phyloP scores from a whole-genome alignment of 2,329 filamentous ascomycete genomes.

The Penicillium hordei region DNA sequence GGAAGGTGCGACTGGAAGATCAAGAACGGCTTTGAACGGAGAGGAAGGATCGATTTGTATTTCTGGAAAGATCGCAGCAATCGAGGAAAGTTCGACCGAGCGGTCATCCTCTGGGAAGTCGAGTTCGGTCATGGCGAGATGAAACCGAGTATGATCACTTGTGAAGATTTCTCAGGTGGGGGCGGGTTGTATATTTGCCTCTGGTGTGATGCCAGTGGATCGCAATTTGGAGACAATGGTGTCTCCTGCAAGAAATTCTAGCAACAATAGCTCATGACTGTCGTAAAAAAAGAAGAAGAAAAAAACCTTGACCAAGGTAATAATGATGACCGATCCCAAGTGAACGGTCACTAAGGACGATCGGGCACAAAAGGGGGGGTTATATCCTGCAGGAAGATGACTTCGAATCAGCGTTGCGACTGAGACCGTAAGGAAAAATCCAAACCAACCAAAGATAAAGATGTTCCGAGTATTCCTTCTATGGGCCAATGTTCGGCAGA shows the following conservation, averaged over 20 bases:
- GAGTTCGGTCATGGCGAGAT: conserved; percentile 38
- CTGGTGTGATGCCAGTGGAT: background rate
- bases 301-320: background rate
- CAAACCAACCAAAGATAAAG: conserved; percentile 17
- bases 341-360: conserved; percentile 15
- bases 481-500: conserved; percentile 14
- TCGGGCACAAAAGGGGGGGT: conserved; percentile 14
- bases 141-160: background rate
- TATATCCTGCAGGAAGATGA: conserved; percentile 1
- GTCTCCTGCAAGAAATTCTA: background rate
- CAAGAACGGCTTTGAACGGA: conserved; percentile 53
- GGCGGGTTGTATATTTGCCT: background rate
- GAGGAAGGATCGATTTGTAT: conserved; percentile 50
- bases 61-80: conserved; percentile 64
- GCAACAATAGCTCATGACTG: background rate
- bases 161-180: conserved; percentile 6
- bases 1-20: conserved; percentile 56
- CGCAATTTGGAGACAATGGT: background rate
- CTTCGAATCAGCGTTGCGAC: conserved; percentile 6
- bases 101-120: conserved; percentile 54
- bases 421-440: background rate
- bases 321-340: background rate
- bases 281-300: background rate
- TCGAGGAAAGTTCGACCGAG: conserved; percentile 58
- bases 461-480: conserved; percentile 8